Percentiles rank a stretch among this genome's conserved stretches.
phyloP scores from a whole-genome alignment of 2,329 filamentous ascomycete species.

The Beauveria asiatica region DNA sequence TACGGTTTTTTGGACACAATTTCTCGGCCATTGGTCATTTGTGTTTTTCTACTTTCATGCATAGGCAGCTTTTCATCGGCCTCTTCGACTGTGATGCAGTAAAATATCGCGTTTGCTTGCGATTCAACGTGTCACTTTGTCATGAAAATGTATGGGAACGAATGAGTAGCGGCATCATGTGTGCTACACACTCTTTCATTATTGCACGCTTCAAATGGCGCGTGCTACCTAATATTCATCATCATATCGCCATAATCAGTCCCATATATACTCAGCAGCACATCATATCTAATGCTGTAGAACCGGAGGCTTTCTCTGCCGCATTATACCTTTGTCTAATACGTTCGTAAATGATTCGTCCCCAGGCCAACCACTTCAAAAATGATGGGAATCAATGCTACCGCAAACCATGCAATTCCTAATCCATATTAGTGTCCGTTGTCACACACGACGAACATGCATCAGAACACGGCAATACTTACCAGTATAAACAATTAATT shows the following conservation, averaged over 20 bases:
- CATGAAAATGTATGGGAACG: conserved; percentile 11
- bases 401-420: conserved; percentile 79
- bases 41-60: background rate
- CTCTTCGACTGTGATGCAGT: background rate
- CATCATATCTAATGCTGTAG: background rate
- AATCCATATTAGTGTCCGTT: background rate
- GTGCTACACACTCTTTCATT: background rate
- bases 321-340: conserved; percentile 6
- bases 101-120: background rate
- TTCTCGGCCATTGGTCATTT: background rate
- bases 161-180: background rate
- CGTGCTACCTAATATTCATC: background rate
- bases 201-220: background rate
- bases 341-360: conserved; percentile 29
- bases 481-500: conserved; percentile 91
- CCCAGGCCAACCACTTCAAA: conserved; percentile 55
- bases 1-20: background rate
- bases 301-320: background rate
- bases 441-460: background rate
- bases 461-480: conserved; percentile 23
- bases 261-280: background rate
- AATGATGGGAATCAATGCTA: conserved; percentile 63
- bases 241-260: conserved; percentile 3
- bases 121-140: conserved; percentile 11
- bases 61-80: too few relatives aligned